These are phyloP conservation scores for Fusarium newnesense DNA, from an alignment of 2,329 filamentous ascomycete species.

Conservation along the genomic window DNA sequence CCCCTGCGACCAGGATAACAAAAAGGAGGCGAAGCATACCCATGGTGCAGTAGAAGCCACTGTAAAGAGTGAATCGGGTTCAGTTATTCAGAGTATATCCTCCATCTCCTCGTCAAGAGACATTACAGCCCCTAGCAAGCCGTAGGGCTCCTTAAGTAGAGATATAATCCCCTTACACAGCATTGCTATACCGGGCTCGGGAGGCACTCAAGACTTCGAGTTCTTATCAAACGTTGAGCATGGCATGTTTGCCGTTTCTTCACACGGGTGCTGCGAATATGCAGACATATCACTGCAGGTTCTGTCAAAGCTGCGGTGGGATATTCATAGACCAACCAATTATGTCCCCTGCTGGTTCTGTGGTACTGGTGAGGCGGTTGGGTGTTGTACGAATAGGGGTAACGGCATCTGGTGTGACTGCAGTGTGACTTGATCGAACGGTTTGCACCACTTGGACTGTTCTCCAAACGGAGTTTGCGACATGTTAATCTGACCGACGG, in stretches of 20 bases:
- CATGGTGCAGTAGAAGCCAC: constrained; percentile 30
- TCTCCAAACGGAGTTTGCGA: constrained; percentile 26
- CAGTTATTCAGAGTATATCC: constrained; percentile 9
- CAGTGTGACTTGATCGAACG: constrained; percentile 21
- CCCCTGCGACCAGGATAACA: constrained; percentile 20
- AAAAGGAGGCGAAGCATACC: constrained; percentile 24
- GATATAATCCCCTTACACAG: constrained; percentile 16
- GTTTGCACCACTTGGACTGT: neutral
- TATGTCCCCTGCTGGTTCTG: neutral
- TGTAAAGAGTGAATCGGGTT: constrained; percentile 32
- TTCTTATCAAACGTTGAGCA: constrained; percentile 29
- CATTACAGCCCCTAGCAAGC: neutral
- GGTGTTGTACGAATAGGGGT: constrained; percentile 19
- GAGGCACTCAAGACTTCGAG: constrained; percentile 8
- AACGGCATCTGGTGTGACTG: constrained; percentile 30
- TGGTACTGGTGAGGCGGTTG: constrained; percentile 6
- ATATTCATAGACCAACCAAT: constrained; percentile 4
- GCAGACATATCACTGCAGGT: constrained; percentile 18
- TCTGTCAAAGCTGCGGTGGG: constrained; percentile 15
- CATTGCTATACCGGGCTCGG: constrained; percentile 11
- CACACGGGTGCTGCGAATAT: constrained; percentile 5
- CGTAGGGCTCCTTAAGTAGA: constrained; percentile 27
- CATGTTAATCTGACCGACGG: constrained; percentile 6
- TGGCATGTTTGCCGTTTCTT: constrained; percentile 28
- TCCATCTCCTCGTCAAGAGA: constrained; percentile 11